Evolutionary conservation across 768 basidiomycete species (phyloP), one percentile per base, ranked within the genome.

Genomic region (Xerocomellus intermedius): DNA sequence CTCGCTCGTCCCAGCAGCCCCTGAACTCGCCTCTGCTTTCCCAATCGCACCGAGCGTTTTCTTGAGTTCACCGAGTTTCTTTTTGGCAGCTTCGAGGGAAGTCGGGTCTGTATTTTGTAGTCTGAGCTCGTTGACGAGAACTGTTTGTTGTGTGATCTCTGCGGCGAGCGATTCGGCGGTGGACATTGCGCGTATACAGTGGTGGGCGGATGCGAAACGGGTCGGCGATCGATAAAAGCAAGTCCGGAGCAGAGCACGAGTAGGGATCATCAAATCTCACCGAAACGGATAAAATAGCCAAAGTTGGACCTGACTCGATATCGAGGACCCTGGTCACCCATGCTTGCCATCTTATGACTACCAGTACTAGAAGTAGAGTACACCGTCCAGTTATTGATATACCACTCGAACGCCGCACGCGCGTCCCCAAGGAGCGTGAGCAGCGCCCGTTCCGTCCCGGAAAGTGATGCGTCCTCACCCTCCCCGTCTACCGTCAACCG

Each of bases 21-120:
- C 58, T 55, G 26, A n/a, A n/a, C 33, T 37, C 54, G 68, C 74
- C 42, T 44, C 58, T 28, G 59, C 65, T 49, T 59, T 62, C 37
- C 72, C 75, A 30, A 79, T 70, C 54, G 78, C 66, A 1, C 76
- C 82, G 39, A 84, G 66, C 14, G 75, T 65, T 62, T 79, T 82
- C 76, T 88, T 86, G 52, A 91, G 72, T 28, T 91, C 87, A 0
- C 83, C 82, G 16, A 92, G 77, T 55, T 76, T 83, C 74, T 86
- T 86, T 74, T 81, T 85, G 16, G 81, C 81, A 35, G 83, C 84
- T 22, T 88, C 83, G 36, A 89, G 62, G 9, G 69, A 61, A 4
- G 74, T 62, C 1, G 75, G 60, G 50, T 86, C 82, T 1, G 81
- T 79, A 43, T 79, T 81, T 62, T 81, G 77, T 42, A 79, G 71